Evolutionary conservation across 495 filamentous ascomycete genomes (phyloP).

Genomic region (Apodospora peruviana): DNA sequence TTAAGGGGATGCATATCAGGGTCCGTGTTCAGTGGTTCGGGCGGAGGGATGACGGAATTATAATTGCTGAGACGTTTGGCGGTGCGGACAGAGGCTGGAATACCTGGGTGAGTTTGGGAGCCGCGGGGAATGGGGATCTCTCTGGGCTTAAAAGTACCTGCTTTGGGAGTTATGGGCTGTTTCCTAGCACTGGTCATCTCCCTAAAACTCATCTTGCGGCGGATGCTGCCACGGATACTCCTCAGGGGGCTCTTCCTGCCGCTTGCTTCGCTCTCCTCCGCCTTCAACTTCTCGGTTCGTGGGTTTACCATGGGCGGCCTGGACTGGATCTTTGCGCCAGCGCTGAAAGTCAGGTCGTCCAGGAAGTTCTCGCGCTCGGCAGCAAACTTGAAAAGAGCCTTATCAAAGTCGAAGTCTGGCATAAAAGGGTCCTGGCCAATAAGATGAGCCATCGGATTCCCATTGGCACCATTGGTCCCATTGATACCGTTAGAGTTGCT

Average conservation of each 20-base stretch:
- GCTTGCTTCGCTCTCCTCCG: conserved; percentile 57
- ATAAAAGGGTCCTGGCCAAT: conserved; percentile 21
- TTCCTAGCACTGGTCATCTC: conserved; percentile 95
- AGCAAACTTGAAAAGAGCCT: conserved; percentile 87
- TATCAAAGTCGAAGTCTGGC: conserved; percentile 78
- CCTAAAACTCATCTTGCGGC: conserved; percentile 78
- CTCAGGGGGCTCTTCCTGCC: conserved; percentile 44
- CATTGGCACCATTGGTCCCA: conserved; percentile 12
- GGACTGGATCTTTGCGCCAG: conserved; percentile 70
- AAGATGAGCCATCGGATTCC: conserved; percentile 8
- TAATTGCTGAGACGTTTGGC: conserved; percentile 91
- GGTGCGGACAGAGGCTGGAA: conserved; percentile 78
- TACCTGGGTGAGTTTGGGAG: conserved; percentile 16
- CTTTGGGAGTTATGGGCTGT: conserved; percentile 67
- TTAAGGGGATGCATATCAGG: conserved; percentile 96
- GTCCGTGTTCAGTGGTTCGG: conserved; percentile 80
- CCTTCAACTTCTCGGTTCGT: conserved; percentile 73
- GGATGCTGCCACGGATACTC: conserved; percentile 66
- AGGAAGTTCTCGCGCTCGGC: conserved; percentile 89
- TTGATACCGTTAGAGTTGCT: conserved; percentile 13
- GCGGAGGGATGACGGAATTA: conserved; percentile 93
- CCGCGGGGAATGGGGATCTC: conserved; percentile 1
- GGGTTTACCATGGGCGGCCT: conserved; percentile 66
- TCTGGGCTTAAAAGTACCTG: conserved; percentile 52
- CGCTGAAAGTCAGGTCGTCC: conserved; percentile 84